These are phyloP conservation scores for Clitoria ternatea DNA, from an alignment of 306 rosid species.

Conservation along the genomic window DNA sequence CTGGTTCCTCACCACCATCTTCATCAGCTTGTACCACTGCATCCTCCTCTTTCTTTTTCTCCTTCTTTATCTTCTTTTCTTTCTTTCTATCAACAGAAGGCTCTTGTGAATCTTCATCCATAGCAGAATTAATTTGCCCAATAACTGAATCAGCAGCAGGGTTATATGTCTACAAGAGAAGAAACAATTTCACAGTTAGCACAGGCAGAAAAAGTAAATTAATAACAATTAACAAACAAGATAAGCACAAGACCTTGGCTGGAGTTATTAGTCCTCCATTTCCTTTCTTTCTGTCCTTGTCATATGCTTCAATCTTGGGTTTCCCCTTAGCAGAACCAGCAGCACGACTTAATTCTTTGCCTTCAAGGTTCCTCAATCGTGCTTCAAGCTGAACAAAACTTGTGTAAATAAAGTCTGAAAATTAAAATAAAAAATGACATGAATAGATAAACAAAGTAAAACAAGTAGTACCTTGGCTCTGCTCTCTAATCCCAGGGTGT, in stretches of 20 bases:
- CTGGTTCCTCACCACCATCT: conserved; percentile 24
- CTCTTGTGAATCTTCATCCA: conserved; percentile 42
- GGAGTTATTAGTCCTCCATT: conserved; percentile 68
- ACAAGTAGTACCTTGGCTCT: conserved; percentile 60
- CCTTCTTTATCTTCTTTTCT: conserved; percentile 36
- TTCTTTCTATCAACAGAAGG: conserved; percentile 44
- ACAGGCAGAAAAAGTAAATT: not conserved
- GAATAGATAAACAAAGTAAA: not conserved
- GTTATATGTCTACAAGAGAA: conserved; percentile 67
- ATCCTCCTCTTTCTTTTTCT: conserved; percentile 39
- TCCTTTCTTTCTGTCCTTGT: conserved; percentile 87
- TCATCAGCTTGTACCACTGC: conserved; percentile 17
- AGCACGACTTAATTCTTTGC: conserved; percentile 70
- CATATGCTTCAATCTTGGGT: conserved; percentile 83
- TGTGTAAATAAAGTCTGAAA: not conserved
- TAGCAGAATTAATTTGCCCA: conserved; percentile 31
- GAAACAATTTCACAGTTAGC: conserved; percentile 3
- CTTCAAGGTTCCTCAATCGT: conserved; percentile 81
- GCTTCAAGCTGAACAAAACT: conserved; percentile 57
- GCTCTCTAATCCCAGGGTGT: conserved; percentile 79
- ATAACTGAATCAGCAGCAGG: conserved; percentile 71
- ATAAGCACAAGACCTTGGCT: conserved; percentile 59
- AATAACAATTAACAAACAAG: not conserved
- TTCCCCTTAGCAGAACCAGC: conserved; percentile 94
- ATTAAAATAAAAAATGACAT: not conserved